These are phyloP conservation scores for Dissoconium aciculare DNA, from an alignment of 2,329 filamentous ascomycete genomes.

Conservation along the genomic window DNA sequence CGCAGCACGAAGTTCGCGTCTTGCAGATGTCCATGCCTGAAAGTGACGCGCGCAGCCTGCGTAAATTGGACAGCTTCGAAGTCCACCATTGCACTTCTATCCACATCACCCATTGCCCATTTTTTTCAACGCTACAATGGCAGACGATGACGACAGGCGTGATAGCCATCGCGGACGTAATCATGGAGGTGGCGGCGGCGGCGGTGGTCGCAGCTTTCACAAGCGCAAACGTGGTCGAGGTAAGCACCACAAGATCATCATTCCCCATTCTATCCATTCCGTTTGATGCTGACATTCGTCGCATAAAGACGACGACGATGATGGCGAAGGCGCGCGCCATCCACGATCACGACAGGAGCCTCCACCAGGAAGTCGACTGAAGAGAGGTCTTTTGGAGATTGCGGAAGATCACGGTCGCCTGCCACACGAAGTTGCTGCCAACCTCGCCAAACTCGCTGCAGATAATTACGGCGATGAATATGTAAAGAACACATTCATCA, in stretches of 20 bases:
- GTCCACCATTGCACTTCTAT: background rate
- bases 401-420: conserved; percentile 67
- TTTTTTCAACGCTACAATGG: conserved; percentile 13
- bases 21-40: no score
- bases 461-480: conserved; percentile 80
- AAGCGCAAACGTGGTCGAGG: conserved; percentile 71
- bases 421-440: conserved; percentile 62
- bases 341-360: conserved; percentile 62
- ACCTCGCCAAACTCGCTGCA: conserved; percentile 59
- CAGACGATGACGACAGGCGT: conserved; percentile 19
- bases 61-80: background rate
- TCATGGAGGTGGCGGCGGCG: conserved; percentile 13
- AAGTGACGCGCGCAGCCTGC: conserved; percentile 1
- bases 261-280: no score
- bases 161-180: no score
- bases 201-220: conserved; percentile 38
- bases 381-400: conserved; percentile 63
- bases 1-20: no score
- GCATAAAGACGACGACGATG: conserved; percentile 56
- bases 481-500: conserved; percentile 56
- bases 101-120: background rate
- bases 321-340: conserved; percentile 56
- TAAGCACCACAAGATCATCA: no score
- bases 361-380: conserved; percentile 46
- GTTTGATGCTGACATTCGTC: conserved; percentile 21